A percentile compares a stretch with the other conserved stretches of the same genome.
Evolutionary conservation across 805 yeast genomes (phyloP).

Genomic region (Nakazawaea populi): DNA sequence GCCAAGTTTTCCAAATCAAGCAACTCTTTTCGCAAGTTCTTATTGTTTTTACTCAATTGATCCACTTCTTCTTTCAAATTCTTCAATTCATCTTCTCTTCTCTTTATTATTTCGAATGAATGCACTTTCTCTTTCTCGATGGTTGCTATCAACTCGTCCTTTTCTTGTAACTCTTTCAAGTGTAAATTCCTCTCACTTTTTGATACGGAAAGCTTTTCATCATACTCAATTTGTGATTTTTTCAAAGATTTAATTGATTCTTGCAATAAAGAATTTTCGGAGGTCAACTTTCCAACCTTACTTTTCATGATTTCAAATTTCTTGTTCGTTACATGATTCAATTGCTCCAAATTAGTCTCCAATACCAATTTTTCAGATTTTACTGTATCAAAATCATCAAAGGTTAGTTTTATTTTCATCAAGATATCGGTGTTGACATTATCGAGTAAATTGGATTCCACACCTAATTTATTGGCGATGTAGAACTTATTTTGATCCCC

Average conservation of each 20-base stretch:
- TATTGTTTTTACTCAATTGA: slow-evolving; percentile 32
- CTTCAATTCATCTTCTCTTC: slow-evolving; percentile 29
- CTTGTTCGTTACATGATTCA: slow-evolving; percentile 26
- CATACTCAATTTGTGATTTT: slow-evolving; percentile 16
- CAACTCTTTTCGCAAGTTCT: slow-evolving; percentile 35
- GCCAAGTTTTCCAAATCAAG: slow-evolving; percentile 22
- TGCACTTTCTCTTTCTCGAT: slow-evolving; percentile 22
- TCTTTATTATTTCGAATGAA: slow-evolving; percentile 27
- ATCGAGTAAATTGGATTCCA: slow-evolving; percentile 20
- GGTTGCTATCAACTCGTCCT: slow-evolving; percentile 10
- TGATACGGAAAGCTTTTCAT: slow-evolving; percentile 12
- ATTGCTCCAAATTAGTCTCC: slow-evolving; percentile 35
- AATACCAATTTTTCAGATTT: slow-evolving; percentile 30
- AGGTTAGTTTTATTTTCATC: slow-evolving; percentile 21
- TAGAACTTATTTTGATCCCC: not conserved
- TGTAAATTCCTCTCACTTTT: slow-evolving; percentile 10
- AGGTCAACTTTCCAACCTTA: slow-evolving; percentile 20
- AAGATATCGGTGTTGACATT: slow-evolving; percentile 18
- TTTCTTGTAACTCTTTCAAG: slow-evolving; percentile 5
- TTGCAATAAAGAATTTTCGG: slow-evolving; percentile 17
- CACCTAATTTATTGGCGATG: slow-evolving; percentile 15
- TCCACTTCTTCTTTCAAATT: slow-evolving; percentile 34
- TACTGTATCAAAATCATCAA: slow-evolving; percentile 28
- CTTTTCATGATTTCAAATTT: slow-evolving; percentile 25
- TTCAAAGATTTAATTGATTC: slow-evolving; percentile 16